A percentile compares a stretch with the other conserved stretches of the same genome.
Conservation (phyloP, 2,329 filamentous ascomycete genomes). For the Diaporthe citriasiana region DNA sequence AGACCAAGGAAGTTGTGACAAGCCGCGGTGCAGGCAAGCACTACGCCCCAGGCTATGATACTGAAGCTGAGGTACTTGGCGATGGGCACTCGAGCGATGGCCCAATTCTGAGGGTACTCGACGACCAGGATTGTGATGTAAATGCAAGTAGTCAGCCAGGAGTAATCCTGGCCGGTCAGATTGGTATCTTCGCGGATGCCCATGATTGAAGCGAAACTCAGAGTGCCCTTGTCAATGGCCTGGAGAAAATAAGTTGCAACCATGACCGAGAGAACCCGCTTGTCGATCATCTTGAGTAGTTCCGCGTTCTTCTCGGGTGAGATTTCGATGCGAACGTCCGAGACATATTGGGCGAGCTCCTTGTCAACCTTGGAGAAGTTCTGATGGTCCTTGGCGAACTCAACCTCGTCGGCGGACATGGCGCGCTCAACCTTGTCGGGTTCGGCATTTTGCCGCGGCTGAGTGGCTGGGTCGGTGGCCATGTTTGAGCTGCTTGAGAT, state of each 20-base stretch:
- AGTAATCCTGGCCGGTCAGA: conserved; percentile 69
- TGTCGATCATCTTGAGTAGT: conserved; percentile 76
- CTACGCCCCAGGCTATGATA: conserved; percentile 74
- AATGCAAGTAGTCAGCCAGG: conserved; percentile 81
- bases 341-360: conserved; percentile 79
- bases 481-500: conserved; percentile 16
- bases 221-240: conserved; percentile 76
- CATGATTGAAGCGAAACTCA: conserved; percentile 77
- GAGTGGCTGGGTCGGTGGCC: neutral
- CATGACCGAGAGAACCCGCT: conserved; percentile 78
- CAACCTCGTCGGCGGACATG: conserved; percentile 52
- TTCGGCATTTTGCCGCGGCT: conserved; percentile 5
- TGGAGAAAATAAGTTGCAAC: conserved; percentile 81
- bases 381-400: conserved; percentile 57
- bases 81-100: conserved; percentile 68
- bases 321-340: conserved; percentile 68
- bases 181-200: conserved; percentile 66
- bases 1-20: conserved; percentile 73
- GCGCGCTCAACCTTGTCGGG: conserved; percentile 40
- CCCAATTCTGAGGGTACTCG: conserved; percentile 78
- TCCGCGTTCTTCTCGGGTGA: conserved; percentile 70
- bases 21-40: conserved; percentile 72
- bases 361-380: conserved; percentile 70
- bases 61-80: conserved; percentile 76
- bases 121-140: conserved; percentile 80